A percentile compares a stretch with the other conserved stretches of the same genome.
Evolutionary conservation across 257 asterid species (phyloP).

Genomic region (Solanum chiquidenum): DNA sequence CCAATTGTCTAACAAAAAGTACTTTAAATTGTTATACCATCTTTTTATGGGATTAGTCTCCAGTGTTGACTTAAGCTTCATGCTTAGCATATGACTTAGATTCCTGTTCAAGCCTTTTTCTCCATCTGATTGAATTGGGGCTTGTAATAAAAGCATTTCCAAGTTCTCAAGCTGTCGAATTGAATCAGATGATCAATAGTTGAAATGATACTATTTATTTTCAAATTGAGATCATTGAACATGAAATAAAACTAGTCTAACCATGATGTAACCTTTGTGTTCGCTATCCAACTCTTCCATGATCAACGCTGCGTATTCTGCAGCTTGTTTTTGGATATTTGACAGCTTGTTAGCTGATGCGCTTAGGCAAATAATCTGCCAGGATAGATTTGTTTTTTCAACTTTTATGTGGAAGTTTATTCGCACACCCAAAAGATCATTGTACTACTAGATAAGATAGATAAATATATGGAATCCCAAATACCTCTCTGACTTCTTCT

Average conservation of each 20-base stretch:
- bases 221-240: not conserved
- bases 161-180: conserved; percentile 56
- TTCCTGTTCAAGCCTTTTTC: conserved; percentile 47
- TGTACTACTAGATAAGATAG: not conserved
- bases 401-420: not conserved
- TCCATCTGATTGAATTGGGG: conserved; percentile 39
- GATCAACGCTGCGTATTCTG: conserved; percentile 25
- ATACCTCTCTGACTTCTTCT: conserved; percentile 53
- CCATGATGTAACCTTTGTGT: conserved; percentile 28
- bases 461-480: not conserved
- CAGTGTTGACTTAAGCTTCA: conserved; percentile 59
- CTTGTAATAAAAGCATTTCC: conserved; percentile 74
- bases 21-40: conserved; percentile 36
- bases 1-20: conserved; percentile 78
- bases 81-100: conserved; percentile 72
- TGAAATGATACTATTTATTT: not conserved
- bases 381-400: not conserved
- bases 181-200: not conserved
- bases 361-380: conserved; percentile 21
- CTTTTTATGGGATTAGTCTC: conserved; percentile 28
- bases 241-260: not conserved
- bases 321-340: conserved; percentile 25
- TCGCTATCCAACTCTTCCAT: conserved; percentile 34
- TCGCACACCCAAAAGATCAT: not conserved
- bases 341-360: conserved; percentile 32